phyloP scores from a whole-genome alignment of 177 flowering plant species.

The Vitis hybrid region DNA sequence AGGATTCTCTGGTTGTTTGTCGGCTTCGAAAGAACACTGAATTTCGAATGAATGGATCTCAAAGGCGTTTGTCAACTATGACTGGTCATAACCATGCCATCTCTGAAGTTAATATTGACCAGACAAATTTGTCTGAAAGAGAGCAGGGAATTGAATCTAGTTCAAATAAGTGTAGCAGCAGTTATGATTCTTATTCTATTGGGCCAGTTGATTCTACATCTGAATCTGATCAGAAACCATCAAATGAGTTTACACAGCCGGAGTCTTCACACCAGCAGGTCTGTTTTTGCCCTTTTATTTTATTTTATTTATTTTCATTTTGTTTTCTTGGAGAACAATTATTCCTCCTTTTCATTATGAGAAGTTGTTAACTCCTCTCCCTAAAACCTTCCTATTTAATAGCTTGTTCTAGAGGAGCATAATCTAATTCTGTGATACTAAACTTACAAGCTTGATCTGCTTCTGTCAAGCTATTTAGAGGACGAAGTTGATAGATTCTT shows the following conservation, averaged over 20 bases:
- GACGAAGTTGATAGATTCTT: too few relatives aligned
- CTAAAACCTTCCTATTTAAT: too few relatives aligned
- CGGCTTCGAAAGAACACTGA: slow-evolving; percentile 69
- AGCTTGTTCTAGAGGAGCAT: too few relatives aligned
- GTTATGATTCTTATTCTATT: slow-evolving; percentile 44
- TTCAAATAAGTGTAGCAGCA: slow-evolving; percentile 38
- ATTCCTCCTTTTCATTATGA: too few relatives aligned
- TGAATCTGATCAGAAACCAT: slow-evolving; percentile 33
- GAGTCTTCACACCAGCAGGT: slow-evolving; percentile 38
- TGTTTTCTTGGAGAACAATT: too few relatives aligned
- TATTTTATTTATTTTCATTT: too few relatives aligned
- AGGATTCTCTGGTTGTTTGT: slow-evolving; percentile 83
- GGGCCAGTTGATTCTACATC: slow-evolving; percentile 40
- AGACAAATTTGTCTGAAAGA: slow-evolving; percentile 12
- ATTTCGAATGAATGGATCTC: slow-evolving; percentile 28
- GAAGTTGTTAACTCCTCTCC: too few relatives aligned
- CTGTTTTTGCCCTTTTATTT: neutral
- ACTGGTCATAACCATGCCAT: slow-evolving; percentile 13
- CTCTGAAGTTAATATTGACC: slow-evolving; percentile 24
- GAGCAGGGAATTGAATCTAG: slow-evolving; percentile 29
- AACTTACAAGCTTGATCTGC: too few relatives aligned
- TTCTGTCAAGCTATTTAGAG: too few relatives aligned
- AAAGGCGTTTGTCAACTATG: slow-evolving; percentile 11
- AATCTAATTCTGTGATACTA: too few relatives aligned
- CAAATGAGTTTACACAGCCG: slow-evolving; percentile 23